Conservation (phyloP, 106 monocot species). For the Phalaenopsis equestris region DNA sequence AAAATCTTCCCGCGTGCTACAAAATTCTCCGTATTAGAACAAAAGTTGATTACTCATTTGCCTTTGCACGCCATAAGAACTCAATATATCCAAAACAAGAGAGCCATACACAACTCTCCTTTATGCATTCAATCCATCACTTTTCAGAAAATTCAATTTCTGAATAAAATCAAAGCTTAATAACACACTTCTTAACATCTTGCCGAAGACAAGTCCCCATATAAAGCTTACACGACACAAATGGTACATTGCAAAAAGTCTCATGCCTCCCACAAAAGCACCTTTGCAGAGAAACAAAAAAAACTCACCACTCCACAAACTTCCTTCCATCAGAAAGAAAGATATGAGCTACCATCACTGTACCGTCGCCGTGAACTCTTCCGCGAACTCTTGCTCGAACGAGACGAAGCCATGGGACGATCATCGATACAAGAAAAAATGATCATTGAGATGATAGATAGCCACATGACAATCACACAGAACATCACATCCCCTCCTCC, state of each 20-base stretch:
- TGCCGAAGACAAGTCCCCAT: background rate
- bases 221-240: background rate
- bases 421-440: conserved; percentile 11
- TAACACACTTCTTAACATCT: background rate
- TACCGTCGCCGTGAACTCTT: background rate
- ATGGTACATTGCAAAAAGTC: too few relatives aligned
- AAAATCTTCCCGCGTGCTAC: too few relatives aligned
- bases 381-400: background rate
- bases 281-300: too few relatives aligned
- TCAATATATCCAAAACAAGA: too few relatives aligned
- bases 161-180: background rate
- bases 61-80: too few relatives aligned
- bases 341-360: conserved; percentile 2
- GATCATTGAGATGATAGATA: conserved; percentile 20
- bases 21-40: too few relatives aligned
- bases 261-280: too few relatives aligned
- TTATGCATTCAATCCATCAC: too few relatives aligned
- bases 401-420: background rate
- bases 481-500: conserved; percentile 15
- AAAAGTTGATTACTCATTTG: too few relatives aligned
- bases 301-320: background rate
- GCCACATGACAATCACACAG: conserved; percentile 15
- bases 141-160: too few relatives aligned
- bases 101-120: too few relatives aligned
- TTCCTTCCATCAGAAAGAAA: background rate